Percentiles rank a stretch among this genome's conserved stretches.
phyloP scores from a whole-genome alignment of 2,329 filamentous ascomycete species.

The Fusarium liriodendri region DNA sequence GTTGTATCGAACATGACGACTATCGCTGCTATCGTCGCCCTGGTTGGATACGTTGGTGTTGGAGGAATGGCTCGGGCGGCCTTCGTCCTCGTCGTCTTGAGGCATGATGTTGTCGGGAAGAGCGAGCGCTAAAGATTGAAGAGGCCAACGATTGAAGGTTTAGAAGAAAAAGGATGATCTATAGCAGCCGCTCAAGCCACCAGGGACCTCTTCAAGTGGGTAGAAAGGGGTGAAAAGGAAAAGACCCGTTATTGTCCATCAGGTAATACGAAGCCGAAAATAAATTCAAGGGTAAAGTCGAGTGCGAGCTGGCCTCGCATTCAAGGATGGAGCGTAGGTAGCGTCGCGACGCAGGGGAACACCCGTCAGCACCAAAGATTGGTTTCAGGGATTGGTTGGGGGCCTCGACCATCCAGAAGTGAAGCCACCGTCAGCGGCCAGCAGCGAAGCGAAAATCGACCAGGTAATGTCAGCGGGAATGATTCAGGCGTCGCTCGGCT shows the following conservation, averaged over 20 bases:
- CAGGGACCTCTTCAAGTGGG: neutral
- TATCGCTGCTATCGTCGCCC: neutral
- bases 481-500: neutral
- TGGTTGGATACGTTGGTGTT: constrained; percentile 38
- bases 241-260: neutral
- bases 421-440: constrained; percentile 8
- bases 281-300: constrained; percentile 15
- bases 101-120: constrained; percentile 11
- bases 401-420: constrained; percentile 5
- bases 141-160: neutral
- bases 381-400: constrained; percentile 21
- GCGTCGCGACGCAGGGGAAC: constrained; percentile 29
- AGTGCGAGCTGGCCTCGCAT: neutral
- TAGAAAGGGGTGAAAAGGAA: neutral
- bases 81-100: constrained; percentile 21
- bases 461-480: neutral
- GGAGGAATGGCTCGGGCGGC: constrained; percentile 38
- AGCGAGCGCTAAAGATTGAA: neutral
- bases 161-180: neutral
- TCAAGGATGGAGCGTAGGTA: neutral
- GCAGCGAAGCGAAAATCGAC: neutral
- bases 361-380: constrained; percentile 27
- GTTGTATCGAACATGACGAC: constrained; percentile 44
- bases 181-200: neutral
- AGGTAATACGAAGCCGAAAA: constrained; percentile 18